Conservation (phyloP, 345 rosid genomes). For the Lumnitzera littorea region DNA sequence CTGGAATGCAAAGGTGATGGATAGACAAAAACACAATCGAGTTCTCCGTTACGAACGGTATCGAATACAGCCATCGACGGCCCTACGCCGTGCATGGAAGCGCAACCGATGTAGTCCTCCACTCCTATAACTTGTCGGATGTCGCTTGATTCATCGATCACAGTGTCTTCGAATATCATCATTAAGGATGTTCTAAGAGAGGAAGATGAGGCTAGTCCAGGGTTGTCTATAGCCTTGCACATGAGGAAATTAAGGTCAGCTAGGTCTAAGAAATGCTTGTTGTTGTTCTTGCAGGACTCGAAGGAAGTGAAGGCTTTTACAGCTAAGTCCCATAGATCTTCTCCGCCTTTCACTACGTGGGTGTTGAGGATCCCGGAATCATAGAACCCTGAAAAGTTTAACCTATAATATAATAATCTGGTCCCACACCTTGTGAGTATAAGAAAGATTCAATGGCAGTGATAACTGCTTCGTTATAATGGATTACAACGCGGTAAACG, state of each 20-base stretch:
- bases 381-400: conserved; percentile 48
- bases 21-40: conserved; percentile 64
- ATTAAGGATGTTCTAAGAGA: conserved; percentile 56
- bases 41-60: conserved; percentile 43
- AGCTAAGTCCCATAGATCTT: conserved; percentile 60
- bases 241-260: conserved; percentile 67
- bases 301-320: conserved; percentile 40
- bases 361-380: conserved; percentile 67
- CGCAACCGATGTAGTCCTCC: conserved; percentile 52
- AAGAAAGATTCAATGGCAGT: too few relatives aligned
- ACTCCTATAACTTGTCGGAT: conserved; percentile 28
- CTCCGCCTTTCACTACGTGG: conserved; percentile 45
- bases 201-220: conserved; percentile 54
- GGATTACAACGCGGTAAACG: too few relatives aligned
- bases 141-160: conserved; percentile 24
- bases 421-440: too few relatives aligned
- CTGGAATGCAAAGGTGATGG: conserved; percentile 78
- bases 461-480: too few relatives aligned
- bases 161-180: conserved; percentile 62
- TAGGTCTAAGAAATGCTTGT: conserved; percentile 79
- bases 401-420: neutral
- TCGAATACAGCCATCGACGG: conserved; percentile 61
- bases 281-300: conserved; percentile 35
- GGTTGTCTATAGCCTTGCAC: conserved; percentile 82
- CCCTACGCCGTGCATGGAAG: conserved; percentile 74